Evolutionary conservation across 2,329 filamentous ascomycete species (phyloP).

Genomic region (Hypoxylon sp.): DNA sequence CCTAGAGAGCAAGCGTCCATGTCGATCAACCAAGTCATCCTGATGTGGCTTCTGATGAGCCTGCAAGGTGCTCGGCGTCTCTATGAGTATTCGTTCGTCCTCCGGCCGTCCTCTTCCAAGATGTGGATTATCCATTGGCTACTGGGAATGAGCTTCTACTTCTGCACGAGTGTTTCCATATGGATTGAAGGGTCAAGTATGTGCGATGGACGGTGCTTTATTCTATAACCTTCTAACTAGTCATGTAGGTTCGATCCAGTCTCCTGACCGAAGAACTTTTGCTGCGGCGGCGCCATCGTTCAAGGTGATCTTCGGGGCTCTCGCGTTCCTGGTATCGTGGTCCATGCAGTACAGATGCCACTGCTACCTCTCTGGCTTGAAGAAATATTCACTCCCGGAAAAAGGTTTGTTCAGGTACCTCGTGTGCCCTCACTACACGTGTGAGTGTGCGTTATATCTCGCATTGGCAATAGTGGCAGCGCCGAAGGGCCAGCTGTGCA

Average conservation of each 20-base stretch:
- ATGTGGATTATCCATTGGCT: constrained; percentile 91
- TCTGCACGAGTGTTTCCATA: constrained; percentile 73
- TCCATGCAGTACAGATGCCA: constrained; percentile 79
- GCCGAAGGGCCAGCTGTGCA: constrained; percentile 69
- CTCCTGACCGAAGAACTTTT: constrained; percentile 31
- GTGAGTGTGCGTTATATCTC: constrained; percentile 85
- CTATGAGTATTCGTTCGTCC: constrained; percentile 74
- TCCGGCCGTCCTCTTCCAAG: constrained; percentile 71
- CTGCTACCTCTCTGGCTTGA: constrained; percentile 70
- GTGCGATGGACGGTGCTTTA: constrained; percentile 39
- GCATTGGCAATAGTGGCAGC: constrained; percentile 78
- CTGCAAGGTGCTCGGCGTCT: constrained; percentile 78
- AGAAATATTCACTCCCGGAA: constrained; percentile 83
- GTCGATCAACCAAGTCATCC: constrained; percentile 66
- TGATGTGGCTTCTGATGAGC: constrained; percentile 77
- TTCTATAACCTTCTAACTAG: constrained; percentile 12
- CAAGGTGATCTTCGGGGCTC: constrained; percentile 63
- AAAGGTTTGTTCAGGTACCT: constrained; percentile 75
- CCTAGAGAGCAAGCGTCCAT: constrained; percentile 53
- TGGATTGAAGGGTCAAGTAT: constrained; percentile 85
- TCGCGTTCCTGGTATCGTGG: constrained; percentile 74
- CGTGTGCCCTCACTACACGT: constrained; percentile 90
- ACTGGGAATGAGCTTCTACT: constrained; percentile 80
- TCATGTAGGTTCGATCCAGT: constrained; percentile 46
- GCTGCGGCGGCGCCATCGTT: constrained; percentile 47